Conservation (phyloP, 2,329 filamentous ascomycete species). For the Penicillium sp. region DNA sequence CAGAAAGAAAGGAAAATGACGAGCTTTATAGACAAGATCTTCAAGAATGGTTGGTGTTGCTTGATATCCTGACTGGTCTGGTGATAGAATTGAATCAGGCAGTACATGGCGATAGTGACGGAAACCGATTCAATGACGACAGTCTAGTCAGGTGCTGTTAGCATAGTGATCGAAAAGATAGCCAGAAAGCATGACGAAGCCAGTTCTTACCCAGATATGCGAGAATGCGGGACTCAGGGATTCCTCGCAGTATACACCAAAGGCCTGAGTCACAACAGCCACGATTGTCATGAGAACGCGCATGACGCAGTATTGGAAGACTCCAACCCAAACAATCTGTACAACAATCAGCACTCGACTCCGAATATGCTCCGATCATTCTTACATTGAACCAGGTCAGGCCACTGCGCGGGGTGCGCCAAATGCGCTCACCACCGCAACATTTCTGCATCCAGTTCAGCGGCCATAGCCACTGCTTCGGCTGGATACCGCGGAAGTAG, state of each 20-base stretch:
- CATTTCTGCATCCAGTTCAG: conserved; percentile 69
- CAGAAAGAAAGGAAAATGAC: conserved; percentile 92
- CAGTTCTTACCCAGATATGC: conserved; percentile 71
- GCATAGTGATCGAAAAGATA: background rate
- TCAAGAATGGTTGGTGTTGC: conserved; percentile 72
- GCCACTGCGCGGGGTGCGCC: conserved; percentile 73
- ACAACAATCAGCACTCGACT: conserved; percentile 6
- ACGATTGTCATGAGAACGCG: conserved; percentile 78
- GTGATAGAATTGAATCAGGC: conserved; percentile 81
- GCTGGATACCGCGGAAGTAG: conserved; percentile 70
- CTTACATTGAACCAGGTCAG: conserved; percentile 71
- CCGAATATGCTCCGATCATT: background rate
- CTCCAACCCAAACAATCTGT: conserved; percentile 66
- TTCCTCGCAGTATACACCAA: conserved; percentile 73
- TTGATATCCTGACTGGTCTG: conserved; percentile 71
- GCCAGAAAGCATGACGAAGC: background rate
- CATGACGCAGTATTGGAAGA: conserved; percentile 86
- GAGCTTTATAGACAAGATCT: conserved; percentile 83
- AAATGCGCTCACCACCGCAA: conserved; percentile 65
- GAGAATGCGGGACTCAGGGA: conserved; percentile 76
- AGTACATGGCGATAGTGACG: conserved; percentile 85
- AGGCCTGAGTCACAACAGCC: conserved; percentile 71
- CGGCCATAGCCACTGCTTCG: conserved; percentile 73
- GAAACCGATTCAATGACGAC: conserved; percentile 70
- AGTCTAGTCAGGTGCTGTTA: conserved; percentile 45